Base-by-base conservation (phyloP, 1,139 yeast species). In the Arxiozyma bovina region DNA sequence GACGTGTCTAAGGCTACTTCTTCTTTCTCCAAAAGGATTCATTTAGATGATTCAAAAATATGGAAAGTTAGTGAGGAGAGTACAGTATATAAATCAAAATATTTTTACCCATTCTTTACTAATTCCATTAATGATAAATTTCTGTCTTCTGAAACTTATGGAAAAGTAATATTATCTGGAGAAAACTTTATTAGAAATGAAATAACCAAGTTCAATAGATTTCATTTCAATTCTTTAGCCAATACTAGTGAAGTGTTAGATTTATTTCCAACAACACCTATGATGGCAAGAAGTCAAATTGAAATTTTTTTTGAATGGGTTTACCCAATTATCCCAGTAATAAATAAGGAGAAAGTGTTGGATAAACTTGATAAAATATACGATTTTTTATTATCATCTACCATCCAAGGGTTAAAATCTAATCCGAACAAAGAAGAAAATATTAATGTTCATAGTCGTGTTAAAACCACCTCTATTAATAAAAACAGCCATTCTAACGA, bases 251-350 rank as follows among this genome's bases (percentile, higher is more conserved):
- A 61, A 8, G 57, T 59, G 8, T 30, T 59, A 45, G 43, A 57
- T 9, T 45, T 62, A 41, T 45, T 63, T 2, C 66, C 66, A 2
- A 42, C 53, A n/a, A 50, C 58, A 4, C 53, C 48, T 18, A 55
- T 55, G 17, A 50, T 55, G 15, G 61, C 63, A 9, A 44, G 49
- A 48, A 48, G 55, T 30, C 58, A 61, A 49, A 51, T 62, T 7
- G 61, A 60, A 21, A 54, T 54, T 6, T 65, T 58, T 53, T 61
- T 63, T 42, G 60, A 58, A 12, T 50, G 58, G 6, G 53, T 65
- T 4, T 62, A 65, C 55, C 65, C 68, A 11, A 60, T 65, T 15
- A 56, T 65, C 20, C 68, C 68, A 2, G 48, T 65, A 12, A 21
- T 64, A 15, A 53, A 54, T 27, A 56, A 54, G 46, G 48, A 53